These are phyloP conservation scores for Alternaria atra DNA, from an alignment of 2,329 filamentous ascomycete genomes.

Conservation along the genomic window DNA sequence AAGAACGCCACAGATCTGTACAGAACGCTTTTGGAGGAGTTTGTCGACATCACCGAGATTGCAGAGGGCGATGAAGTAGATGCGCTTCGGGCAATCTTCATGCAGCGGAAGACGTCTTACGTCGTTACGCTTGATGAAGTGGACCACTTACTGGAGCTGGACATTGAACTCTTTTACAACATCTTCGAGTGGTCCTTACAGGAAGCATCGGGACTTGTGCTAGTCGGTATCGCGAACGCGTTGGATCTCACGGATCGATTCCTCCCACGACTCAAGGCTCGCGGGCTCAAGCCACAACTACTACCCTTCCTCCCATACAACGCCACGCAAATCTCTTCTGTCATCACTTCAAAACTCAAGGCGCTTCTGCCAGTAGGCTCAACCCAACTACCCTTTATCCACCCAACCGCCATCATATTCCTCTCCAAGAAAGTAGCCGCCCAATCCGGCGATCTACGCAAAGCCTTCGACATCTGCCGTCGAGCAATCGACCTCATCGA, in stretches of 20 bases:
- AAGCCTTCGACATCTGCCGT: slow-evolving; percentile 93
- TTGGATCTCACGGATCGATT: slow-evolving; percentile 95
- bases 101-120: slow-evolving; percentile 69
- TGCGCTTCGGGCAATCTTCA: slow-evolving; percentile 75
- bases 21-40: slow-evolving; percentile 75
- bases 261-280: slow-evolving; percentile 88
- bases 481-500: slow-evolving; percentile 90
- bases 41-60: slow-evolving; percentile 67
- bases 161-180: slow-evolving; percentile 87
- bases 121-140: slow-evolving; percentile 95
- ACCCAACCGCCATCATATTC: slow-evolving; percentile 91
- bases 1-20: slow-evolving; percentile 89
- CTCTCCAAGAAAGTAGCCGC: slow-evolving; percentile 94
- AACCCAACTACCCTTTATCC: slow-evolving; percentile 83
- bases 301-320: slow-evolving; percentile 94
- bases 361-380: slow-evolving; percentile 70
- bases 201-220: slow-evolving; percentile 77
- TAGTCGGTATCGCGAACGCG: slow-evolving; percentile 95
- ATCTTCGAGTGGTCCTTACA: slow-evolving; percentile 97
- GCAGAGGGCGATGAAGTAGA: slow-evolving; percentile 73
- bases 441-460: slow-evolving; percentile 92
- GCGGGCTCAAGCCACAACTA: slow-evolving; percentile 87
- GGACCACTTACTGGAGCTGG: slow-evolving; percentile 88
- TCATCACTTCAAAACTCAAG: slow-evolving; percentile 84
- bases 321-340: slow-evolving; percentile 82